phyloP scores from a whole-genome alignment of 176 grass and related monocot species.

The Urochloa ruziziensis region DNA sequence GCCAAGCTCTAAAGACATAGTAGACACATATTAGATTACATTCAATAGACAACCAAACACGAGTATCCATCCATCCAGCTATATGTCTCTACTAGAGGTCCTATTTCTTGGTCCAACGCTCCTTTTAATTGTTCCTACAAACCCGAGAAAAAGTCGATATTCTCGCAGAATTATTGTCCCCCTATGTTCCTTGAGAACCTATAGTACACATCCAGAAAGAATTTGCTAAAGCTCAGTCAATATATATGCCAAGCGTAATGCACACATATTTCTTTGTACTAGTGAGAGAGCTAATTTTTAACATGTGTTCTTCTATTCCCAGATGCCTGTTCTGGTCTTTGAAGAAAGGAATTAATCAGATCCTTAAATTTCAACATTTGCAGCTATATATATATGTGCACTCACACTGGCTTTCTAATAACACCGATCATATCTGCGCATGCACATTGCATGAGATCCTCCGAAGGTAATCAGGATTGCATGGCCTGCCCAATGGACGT shows the following conservation, averaged over 20 bases:
- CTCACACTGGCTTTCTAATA: constrained; percentile 30
- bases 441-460: constrained; percentile 33
- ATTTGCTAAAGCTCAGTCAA: constrained; percentile 22
- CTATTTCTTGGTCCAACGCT: constrained; percentile 36
- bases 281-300: background rate
- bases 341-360: constrained; percentile 31
- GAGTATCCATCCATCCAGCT: constrained; percentile 14
- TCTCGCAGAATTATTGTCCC: constrained; percentile 32
- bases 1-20: constrained; percentile 16
- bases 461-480: constrained; percentile 4
- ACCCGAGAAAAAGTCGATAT: constrained; percentile 33
- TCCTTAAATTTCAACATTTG: background rate
- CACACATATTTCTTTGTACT: constrained; percentile 11
- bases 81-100: background rate
- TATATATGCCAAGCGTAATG: constrained; percentile 39
- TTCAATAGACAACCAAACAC: constrained; percentile 8
- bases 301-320: constrained; percentile 6
- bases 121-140: constrained; percentile 35
- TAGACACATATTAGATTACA: constrained; percentile 25
- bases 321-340: constrained; percentile 8
- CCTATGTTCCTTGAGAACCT: constrained; percentile 27
- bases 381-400: background rate
- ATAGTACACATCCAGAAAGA: constrained; percentile 16
- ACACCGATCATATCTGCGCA: constrained; percentile 2
- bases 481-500: constrained; percentile 14